Base-by-base conservation (phyloP, 2,329 filamentous ascomycete genomes). In the Verticillium longisporum region DNA sequence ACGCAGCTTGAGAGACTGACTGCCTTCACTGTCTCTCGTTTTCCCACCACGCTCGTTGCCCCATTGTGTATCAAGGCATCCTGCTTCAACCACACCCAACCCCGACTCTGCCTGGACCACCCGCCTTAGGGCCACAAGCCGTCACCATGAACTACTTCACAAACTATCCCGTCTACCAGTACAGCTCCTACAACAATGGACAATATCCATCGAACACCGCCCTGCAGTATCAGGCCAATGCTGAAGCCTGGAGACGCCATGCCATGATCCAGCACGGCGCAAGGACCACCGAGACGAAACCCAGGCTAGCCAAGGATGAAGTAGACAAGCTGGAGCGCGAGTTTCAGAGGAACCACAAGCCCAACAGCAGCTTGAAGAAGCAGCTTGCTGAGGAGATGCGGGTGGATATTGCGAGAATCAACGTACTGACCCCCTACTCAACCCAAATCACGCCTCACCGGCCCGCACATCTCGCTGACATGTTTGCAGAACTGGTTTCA, bases 331-430 rank as follows among this genome's bases (percentile, higher is more conserved):
- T 88, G 34, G 85, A 88, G 68, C 77, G 78, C 37, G 83, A 87
- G 69, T 88, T 88, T 66, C 78, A 82, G 63, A 84, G 84, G 70
- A 88, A 88, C 69, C 82, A 83, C 64, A 88, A 88, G 72, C 85
- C 85, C 10, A 85, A 82, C 59, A 87, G 83, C 71, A 84, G 79
- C 61, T 78, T 79, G 36, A 88, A 88, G 71, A 84, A 84, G 64
- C 78, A 81, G 58, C 77, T 87, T 57, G 85, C 85, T 3, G 83
- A 87, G 65, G 76, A 80, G 6, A 85, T 88, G 77, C 78, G 80
- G 59, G 81, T 88, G n/a, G 85, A 88, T 65, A 79, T 85, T 65
- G 80, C 85, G 18, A 79, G 85, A 64, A 87, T 88, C 65, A 88
- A 88, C 68, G 85, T 88, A 73, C 50, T 53, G 26, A 55, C n/a